Evolutionary conservation across 2,329 filamentous ascomycete genomes (phyloP), one percentile per base, ranked within the genome.

Genomic region (Fusarium lateritium): DNA sequence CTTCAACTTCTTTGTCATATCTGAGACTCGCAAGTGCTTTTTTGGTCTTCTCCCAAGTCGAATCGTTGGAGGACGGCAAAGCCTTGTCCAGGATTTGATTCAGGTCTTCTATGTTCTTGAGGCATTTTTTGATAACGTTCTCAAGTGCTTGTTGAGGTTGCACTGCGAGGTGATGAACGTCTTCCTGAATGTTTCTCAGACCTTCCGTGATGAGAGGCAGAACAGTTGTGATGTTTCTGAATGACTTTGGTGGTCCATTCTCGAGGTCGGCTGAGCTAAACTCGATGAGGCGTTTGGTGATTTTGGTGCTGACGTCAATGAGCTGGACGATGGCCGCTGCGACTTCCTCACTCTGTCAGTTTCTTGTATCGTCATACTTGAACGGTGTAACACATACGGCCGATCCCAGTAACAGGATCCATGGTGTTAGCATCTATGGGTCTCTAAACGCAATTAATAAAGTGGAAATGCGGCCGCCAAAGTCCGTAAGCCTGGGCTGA

Each of bases 1-100:
- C 31, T 7, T 53, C 28, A 7, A 43, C 31, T n/a, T 53, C 26
- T 22, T 44, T 54, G 15, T 44, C 50, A 19, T 54, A 26, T 26
- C 33, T 24, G 2, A 54, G 24, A 24, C 39, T 54, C 3, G 15
- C 7, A 4, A 54, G 11, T 14, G 28, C 50, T 5, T 54, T 44
- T 10, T 17, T 44, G 3, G 17, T 40, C 34, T 22, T 54, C 19
- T 36, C 50, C 50, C 50, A 54, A 5, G 28, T 31, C 11, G 39
- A 36, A 7, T 31, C 38, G 6, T 11, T 15, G 6, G 21, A 1
- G 14, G 51, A 54, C 2, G 51, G 51, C 3, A 28, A n/a, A n/a
- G 21, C 28, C 15, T 54, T 44, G 9, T 54, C 51, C 4, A 54
- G 19, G 6, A 54, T 54, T 0, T 5, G 7, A 15, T 44, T 33